Evolutionary conservation across 1,284 basidiomycete genomes (phyloP), one percentile per base, ranked within the genome.

Genomic region (Trametes versicolor): DNA sequence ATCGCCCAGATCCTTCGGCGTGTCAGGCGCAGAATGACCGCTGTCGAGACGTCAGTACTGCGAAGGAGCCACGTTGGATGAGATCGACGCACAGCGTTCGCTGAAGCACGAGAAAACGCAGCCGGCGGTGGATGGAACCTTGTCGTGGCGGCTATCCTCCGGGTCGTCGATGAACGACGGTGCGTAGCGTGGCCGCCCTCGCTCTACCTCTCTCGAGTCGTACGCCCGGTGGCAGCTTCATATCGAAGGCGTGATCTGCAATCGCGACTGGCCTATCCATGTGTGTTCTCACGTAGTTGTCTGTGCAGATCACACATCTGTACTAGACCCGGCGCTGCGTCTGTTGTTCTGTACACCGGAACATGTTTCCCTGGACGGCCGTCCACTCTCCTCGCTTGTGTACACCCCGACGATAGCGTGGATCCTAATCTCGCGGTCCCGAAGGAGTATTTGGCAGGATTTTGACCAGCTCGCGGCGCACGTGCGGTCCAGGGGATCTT

Each of bases 341-440:
- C 73, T 92, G 87, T 68, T 93, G 82, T 77, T 94, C 90, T 73
- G 82, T 82, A 64, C 82, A 78, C 1, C 82, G 83, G 74, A 94
- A 94, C 47, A 93, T 74, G 59, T 80, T 80, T 2, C 85, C 84
- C 10, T 87, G 88, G 54, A 89, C 65, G 80, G 86, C 88, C 83
- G 89, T 65, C 90, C 90, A 83, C 8, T 80, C 65, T 95, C 92
- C 53, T 93, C 92, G 69, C 86, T 86, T 53, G 92, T 87, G 75
- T 95, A 93, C 82, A 96, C 86, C 12, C 94, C 94, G 61, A 96
- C 77, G 76, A 96, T 78, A 15, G 91, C 91, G 29, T 94, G 94
- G 63, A 94, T 92, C 1, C 94, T 94, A 36, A 94, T 85, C 77
- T 96, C 93, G 21, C 94, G 84, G 75, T 92, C 95, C 9, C 90